phyloP scores from a whole-genome alignment of 257 asterid genomes.

The Mitragyna speciosa region DNA sequence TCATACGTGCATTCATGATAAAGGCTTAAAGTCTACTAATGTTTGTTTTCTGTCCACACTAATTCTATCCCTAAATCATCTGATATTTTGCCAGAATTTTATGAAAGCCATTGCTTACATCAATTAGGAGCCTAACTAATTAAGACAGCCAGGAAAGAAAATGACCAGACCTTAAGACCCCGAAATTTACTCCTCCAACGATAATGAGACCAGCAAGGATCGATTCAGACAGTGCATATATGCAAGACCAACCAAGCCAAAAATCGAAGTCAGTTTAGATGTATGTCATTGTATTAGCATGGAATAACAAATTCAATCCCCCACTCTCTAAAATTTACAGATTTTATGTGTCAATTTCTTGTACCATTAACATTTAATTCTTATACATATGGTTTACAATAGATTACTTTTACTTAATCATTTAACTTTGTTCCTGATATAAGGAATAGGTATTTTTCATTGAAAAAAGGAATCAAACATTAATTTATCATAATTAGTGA shows the following conservation, averaged over 20 bases:
- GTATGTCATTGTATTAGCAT: too few species aligned
- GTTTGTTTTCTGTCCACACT: neutral
- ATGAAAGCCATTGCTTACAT: slow-evolving; percentile 4
- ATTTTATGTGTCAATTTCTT: too few species aligned
- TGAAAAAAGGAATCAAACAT: neutral
- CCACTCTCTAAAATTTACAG: neutral
- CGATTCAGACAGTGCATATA: neutral
- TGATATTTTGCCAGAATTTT: neutral
- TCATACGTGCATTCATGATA: neutral
- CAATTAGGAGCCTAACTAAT: neutral
- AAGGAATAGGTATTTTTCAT: neutral
- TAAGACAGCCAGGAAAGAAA: neutral
- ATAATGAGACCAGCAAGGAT: neutral
- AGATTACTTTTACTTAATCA: neutral
- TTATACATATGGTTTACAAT: too few species aligned
- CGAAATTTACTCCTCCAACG: slow-evolving; percentile 3
- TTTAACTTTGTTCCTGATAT: neutral
- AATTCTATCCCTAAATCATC: neutral
- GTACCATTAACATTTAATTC: too few species aligned
- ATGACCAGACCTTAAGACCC: neutral
- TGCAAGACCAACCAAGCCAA: neutral
- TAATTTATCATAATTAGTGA: neutral
- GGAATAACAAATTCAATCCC: too few species aligned
- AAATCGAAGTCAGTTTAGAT: neutral
- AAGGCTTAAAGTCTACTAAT: neutral